Evolutionary conservation across 371 early-diverging fungal genomes (phyloP), one percentile per base, ranked within the genome.

Genomic region (Mortierella sp.): DNA sequence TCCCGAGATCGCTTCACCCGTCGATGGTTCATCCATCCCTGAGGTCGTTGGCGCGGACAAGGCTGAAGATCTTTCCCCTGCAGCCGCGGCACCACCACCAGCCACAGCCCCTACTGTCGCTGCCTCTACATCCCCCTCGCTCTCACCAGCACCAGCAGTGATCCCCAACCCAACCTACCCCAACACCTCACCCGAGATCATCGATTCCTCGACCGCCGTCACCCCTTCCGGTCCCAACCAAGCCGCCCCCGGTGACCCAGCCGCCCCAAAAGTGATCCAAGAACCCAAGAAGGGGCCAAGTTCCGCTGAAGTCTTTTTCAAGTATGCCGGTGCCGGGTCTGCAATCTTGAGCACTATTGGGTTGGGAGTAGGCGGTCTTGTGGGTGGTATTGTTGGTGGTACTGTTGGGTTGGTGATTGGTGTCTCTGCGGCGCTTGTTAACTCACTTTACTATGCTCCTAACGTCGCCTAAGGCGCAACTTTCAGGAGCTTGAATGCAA

Each of bases 381-480:
- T 73, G 1, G 73, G 78, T 0, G 78, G 78, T 27, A 32, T 78
- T 16, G 44, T 78, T 21, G 74, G 78, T 14, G 78, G 78, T n/a
- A 27, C 78, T 21, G 55, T 41, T 5, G 78, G 78, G 2, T 29
- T 78, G 27, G 32, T 63, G 10, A 11, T 73, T 27, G 78, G 78
- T 18, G 18, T 78, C 12, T 8, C 65, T 16, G 51, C 29, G 2
- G 74, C 78, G 11, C 7, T 43, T 21, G 54, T 41, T 44, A 73
- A 41, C 41, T 38, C 49, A 6, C 38, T 58, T 1, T 78, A 48
- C 54, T 54, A 43, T 46, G 18, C 72, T 43, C 68, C 68, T 38
- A 68, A 68, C 8, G 41, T 41, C 43, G 68, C 68, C 8, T 68
- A 41, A 32, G 38, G 8, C 41, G 41, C 41, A 41, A 41, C 41